Base-by-base conservation (phyloP, 1,139 yeast genomes). In the Suhomyces atakaporum region DNA sequence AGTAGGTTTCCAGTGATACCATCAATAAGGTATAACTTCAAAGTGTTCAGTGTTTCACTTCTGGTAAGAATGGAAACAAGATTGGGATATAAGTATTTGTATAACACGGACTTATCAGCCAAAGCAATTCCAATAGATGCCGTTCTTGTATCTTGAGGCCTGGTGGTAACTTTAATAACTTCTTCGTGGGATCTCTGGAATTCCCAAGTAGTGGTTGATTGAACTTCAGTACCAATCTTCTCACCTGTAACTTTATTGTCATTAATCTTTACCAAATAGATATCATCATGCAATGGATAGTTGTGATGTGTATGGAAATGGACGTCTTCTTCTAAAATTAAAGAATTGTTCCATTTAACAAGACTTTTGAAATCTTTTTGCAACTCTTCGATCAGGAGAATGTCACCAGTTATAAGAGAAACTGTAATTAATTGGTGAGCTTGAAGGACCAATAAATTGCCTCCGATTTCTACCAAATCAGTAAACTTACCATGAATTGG, bases 81-180 rank as follows among this genome's bases (percentile, higher is more conserved):
- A 50, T 86, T 81, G 19, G 90, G 94, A 52, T 86, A 76, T 44
- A 90, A 66, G 57, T 86, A 90, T 60, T 90, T 92, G 74, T 90
- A 89, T 31, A 89, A 63, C 1, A 89, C 94, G 1, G 82, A 71
- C 51, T 88, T 75, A 50, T 85, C 81, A 14, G 84, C 82, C 26
- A 84, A 64, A 1, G 85, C 75, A 25, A 78, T 73, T 10, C 95
- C 97, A 34, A 83, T 60, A n/a, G 84, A 81, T 1, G 83, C 77
- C 3, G 81, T 71, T 13, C 61, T 57, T 9, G 75, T 76, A 18
- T 62, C 66, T 2, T 54, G 55, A 1, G 75, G 72, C 33, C 58
- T 62, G 8, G 52, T 41, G 10, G 53, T 42, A 25, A 56, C 49
- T 3, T 42, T 27, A 2, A 61, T 26, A 7, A 66, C 41, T 23